These are phyloP conservation scores for Debaryomycetaceae sp. DNA, from an alignment of 1,139 yeast genomes.

Conservation along the genomic window DNA sequence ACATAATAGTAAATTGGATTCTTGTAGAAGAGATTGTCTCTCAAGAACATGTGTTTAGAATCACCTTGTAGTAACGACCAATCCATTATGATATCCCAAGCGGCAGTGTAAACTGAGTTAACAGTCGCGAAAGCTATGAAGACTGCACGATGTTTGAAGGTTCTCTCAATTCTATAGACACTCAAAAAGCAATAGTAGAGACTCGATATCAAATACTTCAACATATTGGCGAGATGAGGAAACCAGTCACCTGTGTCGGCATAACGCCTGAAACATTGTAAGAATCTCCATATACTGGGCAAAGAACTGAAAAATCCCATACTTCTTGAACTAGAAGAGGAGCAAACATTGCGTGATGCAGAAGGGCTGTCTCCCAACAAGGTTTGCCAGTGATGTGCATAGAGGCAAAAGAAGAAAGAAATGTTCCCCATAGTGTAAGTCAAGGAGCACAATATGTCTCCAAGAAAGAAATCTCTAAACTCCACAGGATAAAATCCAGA, in stretches of 20 bases:
- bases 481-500: conserved; percentile 94
- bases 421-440: conserved; percentile 85
- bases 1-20: conserved; percentile 60
- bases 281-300: conserved; percentile 86
- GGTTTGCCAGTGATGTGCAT: conserved; percentile 66
- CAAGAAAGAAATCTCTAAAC: conserved; percentile 88
- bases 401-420: conserved; percentile 81
- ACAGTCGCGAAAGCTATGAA: conserved; percentile 72
- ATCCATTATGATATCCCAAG: conserved; percentile 95
- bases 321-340: conserved; percentile 68
- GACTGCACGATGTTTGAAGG: conserved; percentile 42
- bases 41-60: conserved; percentile 55
- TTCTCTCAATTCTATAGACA: conserved; percentile 65
- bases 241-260: conserved; percentile 93
- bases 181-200: conserved; percentile 73
- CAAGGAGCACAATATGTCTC: conserved; percentile 84
- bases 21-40: conserved; percentile 68
- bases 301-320: conserved; percentile 82
- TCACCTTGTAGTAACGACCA: conserved; percentile 80
- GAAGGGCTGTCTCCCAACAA: conserved; percentile 33
- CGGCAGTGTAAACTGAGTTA: conserved; percentile 64
- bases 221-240: conserved; percentile 93
- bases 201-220: conserved; percentile 66
- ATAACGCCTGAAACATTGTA: conserved; percentile 89
- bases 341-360: conserved; percentile 50